Evolutionary conservation across 768 basidiomycete genomes (phyloP), one percentile per base, ranked within the genome.

Genomic region (Collybia sordida): DNA sequence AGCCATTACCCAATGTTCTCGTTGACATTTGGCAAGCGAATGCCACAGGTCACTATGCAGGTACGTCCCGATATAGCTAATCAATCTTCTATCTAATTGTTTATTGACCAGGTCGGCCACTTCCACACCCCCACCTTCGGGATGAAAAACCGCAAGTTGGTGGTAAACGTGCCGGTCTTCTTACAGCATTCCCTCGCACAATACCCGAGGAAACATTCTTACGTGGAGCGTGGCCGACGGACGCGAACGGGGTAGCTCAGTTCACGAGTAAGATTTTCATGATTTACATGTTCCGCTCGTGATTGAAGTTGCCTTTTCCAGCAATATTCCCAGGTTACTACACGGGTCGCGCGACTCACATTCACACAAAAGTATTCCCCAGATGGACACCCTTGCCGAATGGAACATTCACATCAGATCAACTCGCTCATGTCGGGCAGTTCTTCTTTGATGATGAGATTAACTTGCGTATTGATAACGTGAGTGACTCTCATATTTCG

Each of bases 11-110:
- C 0, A 78, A 82, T 46, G 77, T 79, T 27, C 68, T 82, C n/a
- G 79, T 82, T 3, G 80, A 82, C 51, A 76, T 82, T 37, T 82
- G 80, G 80, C 77, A 79, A 53, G 78, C 79, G 3, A 82, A 82
- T 52, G 74, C 80, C 5, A 82, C 80, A 0, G 80, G 80, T 0
- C 67, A 67, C 45, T 82, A 82, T 50, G 74, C 79, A n/a, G 78
- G 77, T 72, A 40, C 12, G 62, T 47, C 43, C 9, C n/a, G 21
- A 21, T 39, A 50, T 22, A 6, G n/a, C 14, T 8, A 22, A 11
- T 6, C 8, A 12, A 8, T 18, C 18, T 7, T 11, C 9, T 18
- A 43, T 37, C 17, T 25, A 45, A 47, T 18, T 24, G 31, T 31
- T 19, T 28, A 6, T 17, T 15, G 19, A 45, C n/a, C 22, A 72